A percentile compares a stretch with the other conserved stretches of the same genome.
These are phyloP conservation scores for Calonectria ilicicola DNA, from an alignment of 2,329 filamentous ascomycete species.

Conservation along the genomic window DNA sequence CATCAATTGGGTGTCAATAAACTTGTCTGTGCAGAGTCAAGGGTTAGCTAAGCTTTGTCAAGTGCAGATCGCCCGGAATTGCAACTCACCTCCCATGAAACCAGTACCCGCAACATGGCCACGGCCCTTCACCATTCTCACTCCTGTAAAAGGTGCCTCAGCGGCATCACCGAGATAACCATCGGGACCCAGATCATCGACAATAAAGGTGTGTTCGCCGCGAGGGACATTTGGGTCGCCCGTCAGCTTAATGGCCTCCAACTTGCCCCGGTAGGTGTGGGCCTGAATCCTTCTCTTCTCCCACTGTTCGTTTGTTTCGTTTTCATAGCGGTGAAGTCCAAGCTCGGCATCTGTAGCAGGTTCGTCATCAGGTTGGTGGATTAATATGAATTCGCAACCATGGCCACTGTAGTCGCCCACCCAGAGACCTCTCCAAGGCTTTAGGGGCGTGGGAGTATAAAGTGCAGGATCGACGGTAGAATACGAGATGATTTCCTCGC, in stretches of 20 bases:
- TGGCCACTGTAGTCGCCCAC: slow-evolving; percentile 90
- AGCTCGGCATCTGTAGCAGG: slow-evolving; percentile 53
- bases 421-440: slow-evolving; percentile 92
- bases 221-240: slow-evolving; percentile 91
- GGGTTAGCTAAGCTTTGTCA: not conserved
- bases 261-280: slow-evolving; percentile 70
- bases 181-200: slow-evolving; percentile 77
- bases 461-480: slow-evolving; percentile 77
- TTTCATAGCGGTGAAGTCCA: slow-evolving; percentile 51
- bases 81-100: slow-evolving; percentile 75
- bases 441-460: slow-evolving; percentile 84
- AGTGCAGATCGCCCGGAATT: not conserved
- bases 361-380: slow-evolving; percentile 76
- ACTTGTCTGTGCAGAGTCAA: slow-evolving; percentile 69
- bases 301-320: slow-evolving; percentile 61
- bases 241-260: slow-evolving; percentile 91
- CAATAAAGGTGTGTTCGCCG: slow-evolving; percentile 85
- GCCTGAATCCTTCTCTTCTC: slow-evolving; percentile 57
- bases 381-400: slow-evolving; percentile 87
- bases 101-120: slow-evolving; percentile 83
- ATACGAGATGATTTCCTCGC: slow-evolving; percentile 71
- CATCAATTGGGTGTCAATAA: slow-evolving; percentile 80
- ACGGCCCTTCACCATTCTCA: slow-evolving; percentile 77
- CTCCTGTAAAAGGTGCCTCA: slow-evolving; percentile 78
- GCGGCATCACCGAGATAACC: slow-evolving; percentile 74